Percentiles rank a stretch among this genome's conserved stretches.
phyloP scores from a whole-genome alignment of 768 basidiomycete species.

The Lentinus brumalis region DNA sequence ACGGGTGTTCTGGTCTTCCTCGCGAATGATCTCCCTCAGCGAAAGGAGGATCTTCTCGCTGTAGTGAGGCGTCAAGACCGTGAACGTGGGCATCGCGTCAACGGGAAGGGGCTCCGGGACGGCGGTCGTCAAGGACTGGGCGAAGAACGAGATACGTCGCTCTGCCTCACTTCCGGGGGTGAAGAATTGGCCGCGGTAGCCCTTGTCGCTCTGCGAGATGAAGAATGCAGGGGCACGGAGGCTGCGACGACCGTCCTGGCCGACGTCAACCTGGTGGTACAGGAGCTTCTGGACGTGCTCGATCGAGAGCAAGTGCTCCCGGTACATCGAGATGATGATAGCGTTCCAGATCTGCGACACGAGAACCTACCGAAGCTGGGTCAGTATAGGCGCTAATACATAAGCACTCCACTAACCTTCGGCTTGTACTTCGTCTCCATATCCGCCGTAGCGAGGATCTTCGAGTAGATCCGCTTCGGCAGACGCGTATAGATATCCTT shows the following conservation, averaged over 20 bases:
- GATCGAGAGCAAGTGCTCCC: conserved; percentile 97
- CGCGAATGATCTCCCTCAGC: conserved; percentile 96
- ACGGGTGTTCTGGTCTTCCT: conserved; percentile 95
- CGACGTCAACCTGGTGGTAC: conserved; percentile 93
- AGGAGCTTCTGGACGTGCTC: conserved; percentile 98
- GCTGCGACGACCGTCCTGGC: conserved; percentile 83
- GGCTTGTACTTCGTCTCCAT: conserved; percentile 99
- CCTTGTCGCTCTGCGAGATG: conserved; percentile 91
- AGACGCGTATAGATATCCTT: conserved; percentile 94
- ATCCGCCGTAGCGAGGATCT: conserved; percentile 88
- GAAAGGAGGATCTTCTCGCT: conserved; percentile 99
- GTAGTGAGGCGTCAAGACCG: conserved; percentile 97
- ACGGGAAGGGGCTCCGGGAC: conserved; percentile 93
- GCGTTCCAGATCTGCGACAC: conserved; percentile 99
- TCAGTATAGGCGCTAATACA: not conserved
- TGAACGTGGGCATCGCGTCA: conserved; percentile 99
- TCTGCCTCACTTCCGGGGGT: conserved; percentile 93
- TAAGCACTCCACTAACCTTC: conserved; percentile 60
- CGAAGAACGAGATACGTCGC: conserved; percentile 97
- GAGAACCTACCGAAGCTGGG: conserved; percentile 60
- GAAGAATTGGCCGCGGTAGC: conserved; percentile 88
- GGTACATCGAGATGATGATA: conserved; percentile 99
- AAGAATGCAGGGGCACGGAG: conserved; percentile 97
- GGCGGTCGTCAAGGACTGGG: conserved; percentile 94
- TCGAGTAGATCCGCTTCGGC: conserved; percentile 96